phyloP scores from a whole-genome alignment of 805 yeast genomes.

The Schizosaccharomyces japonicus region DNA sequence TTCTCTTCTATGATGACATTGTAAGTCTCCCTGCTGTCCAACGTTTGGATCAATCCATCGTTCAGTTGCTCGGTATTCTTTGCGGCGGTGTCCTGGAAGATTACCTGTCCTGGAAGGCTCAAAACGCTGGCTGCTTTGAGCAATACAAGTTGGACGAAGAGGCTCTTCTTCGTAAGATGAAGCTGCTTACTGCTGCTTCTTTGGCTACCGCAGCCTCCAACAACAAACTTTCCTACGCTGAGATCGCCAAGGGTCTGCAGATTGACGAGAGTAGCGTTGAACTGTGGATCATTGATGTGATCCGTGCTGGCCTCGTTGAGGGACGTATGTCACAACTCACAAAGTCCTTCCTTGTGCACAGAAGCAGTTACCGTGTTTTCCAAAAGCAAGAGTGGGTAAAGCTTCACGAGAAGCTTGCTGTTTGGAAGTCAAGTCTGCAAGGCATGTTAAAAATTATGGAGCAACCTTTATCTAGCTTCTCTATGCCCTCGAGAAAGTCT shows the following conservation, averaged over 20 bases:
- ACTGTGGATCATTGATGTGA: constrained; percentile 20
- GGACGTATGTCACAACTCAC: constrained; percentile 22
- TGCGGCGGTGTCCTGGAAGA: neutral
- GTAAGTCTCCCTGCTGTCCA: constrained; percentile 1
- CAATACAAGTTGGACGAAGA: constrained; percentile 7
- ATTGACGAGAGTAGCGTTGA: constrained; percentile 18
- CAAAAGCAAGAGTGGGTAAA: constrained; percentile 19
- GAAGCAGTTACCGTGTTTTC: constrained; percentile 18
- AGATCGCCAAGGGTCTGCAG: constrained; percentile 15
- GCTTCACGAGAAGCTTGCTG: constrained; percentile 15
- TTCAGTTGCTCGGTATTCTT: constrained; percentile 1
- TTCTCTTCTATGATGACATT: neutral
- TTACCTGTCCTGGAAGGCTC: neutral
- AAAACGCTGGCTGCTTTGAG: neutral
- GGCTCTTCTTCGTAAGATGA: constrained; percentile 10
- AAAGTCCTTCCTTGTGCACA: constrained; percentile 17
- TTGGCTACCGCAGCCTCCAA: constrained; percentile 9
- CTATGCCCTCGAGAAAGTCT: neutral
- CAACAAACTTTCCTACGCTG: constrained; percentile 14
- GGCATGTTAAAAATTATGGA: constrained; percentile 7
- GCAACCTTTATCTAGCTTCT: neutral
- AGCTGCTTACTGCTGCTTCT: constrained; percentile 10
- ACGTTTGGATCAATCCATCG: neutral
- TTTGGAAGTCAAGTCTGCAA: constrained; percentile 17
- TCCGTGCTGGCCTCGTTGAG: constrained; percentile 20